Evolutionary conservation across 2,329 filamentous ascomycete species (phyloP).

Genomic region (Neurospora sp.): DNA sequence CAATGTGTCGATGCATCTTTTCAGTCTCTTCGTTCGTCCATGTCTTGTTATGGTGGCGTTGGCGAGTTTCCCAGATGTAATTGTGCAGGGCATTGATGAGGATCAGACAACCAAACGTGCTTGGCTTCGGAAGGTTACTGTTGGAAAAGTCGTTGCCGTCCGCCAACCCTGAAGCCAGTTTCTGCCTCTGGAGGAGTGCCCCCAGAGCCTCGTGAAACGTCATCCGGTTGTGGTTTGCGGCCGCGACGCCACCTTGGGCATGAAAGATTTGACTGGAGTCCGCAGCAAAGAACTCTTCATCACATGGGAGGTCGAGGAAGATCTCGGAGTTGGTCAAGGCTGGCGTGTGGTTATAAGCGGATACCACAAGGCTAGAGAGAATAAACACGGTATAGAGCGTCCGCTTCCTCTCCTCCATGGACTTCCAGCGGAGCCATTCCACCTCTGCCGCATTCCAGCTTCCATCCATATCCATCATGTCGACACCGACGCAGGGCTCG

Average conservation of each 20-base stretch:
- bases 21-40: slow-evolving; percentile 93
- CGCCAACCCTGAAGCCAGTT: slow-evolving; percentile 28
- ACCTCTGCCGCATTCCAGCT: slow-evolving; percentile 39
- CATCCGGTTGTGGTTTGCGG: slow-evolving; percentile 58
- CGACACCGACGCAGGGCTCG: slow-evolving; percentile 36
- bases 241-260: slow-evolving; percentile 60
- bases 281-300: slow-evolving; percentile 82
- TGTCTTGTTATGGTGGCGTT: slow-evolving; percentile 74
- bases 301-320: slow-evolving; percentile 76
- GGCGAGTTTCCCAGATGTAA: slow-evolving; percentile 95
- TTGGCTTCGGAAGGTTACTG: slow-evolving; percentile 59
- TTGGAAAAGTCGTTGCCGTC: slow-evolving; percentile 40
- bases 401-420: slow-evolving; percentile 79
- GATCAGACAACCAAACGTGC: slow-evolving; percentile 84
- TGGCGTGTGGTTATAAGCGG: slow-evolving; percentile 86
- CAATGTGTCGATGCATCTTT: slow-evolving; percentile 90
- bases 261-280: slow-evolving; percentile 76
- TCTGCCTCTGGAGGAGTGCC: slow-evolving; percentile 58
- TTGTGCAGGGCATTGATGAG: slow-evolving; percentile 94
- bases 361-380: slow-evolving; percentile 81
- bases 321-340: slow-evolving; percentile 93
- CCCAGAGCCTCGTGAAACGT: slow-evolving; percentile 77
- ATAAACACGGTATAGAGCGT: slow-evolving; percentile 88
- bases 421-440: slow-evolving; percentile 89
- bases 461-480: slow-evolving; percentile 47